Evolutionary conservation across 345 rosid species (phyloP).

Genomic region (Ceriops zippeliana): DNA sequence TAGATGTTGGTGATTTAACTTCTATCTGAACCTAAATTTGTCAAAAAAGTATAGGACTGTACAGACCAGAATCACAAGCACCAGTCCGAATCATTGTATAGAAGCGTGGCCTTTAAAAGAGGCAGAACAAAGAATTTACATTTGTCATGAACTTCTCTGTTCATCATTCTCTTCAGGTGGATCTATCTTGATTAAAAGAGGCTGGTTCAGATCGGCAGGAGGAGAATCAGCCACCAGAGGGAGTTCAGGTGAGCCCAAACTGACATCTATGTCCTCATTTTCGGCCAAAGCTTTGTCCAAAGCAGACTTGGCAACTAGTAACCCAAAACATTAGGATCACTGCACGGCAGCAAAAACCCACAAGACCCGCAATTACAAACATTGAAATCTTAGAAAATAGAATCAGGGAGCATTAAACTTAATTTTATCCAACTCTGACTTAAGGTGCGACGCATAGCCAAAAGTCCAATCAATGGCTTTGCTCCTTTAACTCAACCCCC

Average conservation of each 20-base stretch:
- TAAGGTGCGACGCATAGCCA: too few relatives aligned
- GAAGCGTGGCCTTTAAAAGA: slow-evolving; percentile 4
- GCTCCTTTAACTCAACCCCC: too few relatives aligned
- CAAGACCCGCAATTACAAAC: too few relatives aligned
- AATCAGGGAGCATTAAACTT: background rate
- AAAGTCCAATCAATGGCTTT: too few relatives aligned
- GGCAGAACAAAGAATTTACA: slow-evolving; percentile 39
- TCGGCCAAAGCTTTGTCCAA: slow-evolving; percentile 90
- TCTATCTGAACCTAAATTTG: slow-evolving; percentile 17
- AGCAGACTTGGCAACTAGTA: slow-evolving; percentile 80
- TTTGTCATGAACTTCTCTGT: slow-evolving; percentile 24
- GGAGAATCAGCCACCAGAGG: slow-evolving; percentile 40
- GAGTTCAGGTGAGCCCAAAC: slow-evolving; percentile 40
- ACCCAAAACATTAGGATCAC: slow-evolving; percentile 73
- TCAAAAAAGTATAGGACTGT: slow-evolving; percentile 18
- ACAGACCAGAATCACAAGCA: slow-evolving; percentile 26
- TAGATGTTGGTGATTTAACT: slow-evolving; percentile 16
- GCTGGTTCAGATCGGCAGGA: slow-evolving; percentile 47
- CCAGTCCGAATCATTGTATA: slow-evolving; percentile 8
- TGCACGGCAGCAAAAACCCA: slow-evolving; percentile 30
- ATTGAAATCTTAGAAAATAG: background rate
- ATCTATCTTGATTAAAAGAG: slow-evolving; percentile 83
- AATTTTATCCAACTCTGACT: too few relatives aligned
- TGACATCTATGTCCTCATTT: slow-evolving; percentile 53
- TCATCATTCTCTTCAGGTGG: slow-evolving; percentile 35